These are phyloP conservation scores for Coemansia umbellata DNA, from an alignment of 192 early-diverging fungal genomes.

Conservation along the genomic window DNA sequence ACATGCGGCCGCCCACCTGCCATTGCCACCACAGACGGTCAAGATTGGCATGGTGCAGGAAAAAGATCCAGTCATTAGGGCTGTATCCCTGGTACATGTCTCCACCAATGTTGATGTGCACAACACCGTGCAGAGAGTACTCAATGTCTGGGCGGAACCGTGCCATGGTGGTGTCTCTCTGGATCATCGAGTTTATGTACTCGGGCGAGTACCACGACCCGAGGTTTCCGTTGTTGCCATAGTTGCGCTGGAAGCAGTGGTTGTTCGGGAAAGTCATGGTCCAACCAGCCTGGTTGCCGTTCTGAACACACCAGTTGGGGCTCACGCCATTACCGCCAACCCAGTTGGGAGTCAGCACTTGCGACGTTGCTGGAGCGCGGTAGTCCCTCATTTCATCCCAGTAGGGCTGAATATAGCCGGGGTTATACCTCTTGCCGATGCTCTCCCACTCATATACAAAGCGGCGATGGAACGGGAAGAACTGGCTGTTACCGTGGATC, in stretches of 20 bases:
- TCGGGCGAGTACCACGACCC: slow-evolving; percentile 48
- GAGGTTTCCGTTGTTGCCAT: slow-evolving; percentile 40
- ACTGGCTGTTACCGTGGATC: slow-evolving; percentile 51
- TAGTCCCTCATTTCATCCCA: slow-evolving; percentile 55
- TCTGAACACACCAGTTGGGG: slow-evolving; percentile 29
- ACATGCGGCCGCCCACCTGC: slow-evolving; percentile 36
- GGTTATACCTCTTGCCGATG: slow-evolving; percentile 35
- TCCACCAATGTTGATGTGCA: slow-evolving; percentile 50
- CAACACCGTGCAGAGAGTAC: slow-evolving; percentile 47
- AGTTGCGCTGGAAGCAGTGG: slow-evolving; percentile 51
- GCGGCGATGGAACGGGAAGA: slow-evolving; percentile 56
- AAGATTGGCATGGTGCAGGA: slow-evolving; percentile 52
- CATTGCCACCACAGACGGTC: slow-evolving; percentile 54
- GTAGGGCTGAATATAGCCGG: slow-evolving; percentile 44
- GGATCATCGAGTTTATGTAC: slow-evolving; percentile 38
- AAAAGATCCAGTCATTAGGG: slow-evolving; percentile 54
- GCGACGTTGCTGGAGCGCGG: slow-evolving; percentile 30
- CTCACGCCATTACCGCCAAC: slow-evolving; percentile 50
- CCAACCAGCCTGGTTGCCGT: slow-evolving; percentile 38
- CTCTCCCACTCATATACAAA: slow-evolving; percentile 52
- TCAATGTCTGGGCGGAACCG: slow-evolving; percentile 46
- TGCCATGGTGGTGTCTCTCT: slow-evolving; percentile 33
- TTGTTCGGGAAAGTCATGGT: slow-evolving; percentile 35
- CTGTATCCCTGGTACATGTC: slow-evolving; percentile 49
- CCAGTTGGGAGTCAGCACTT: slow-evolving; percentile 41